These are phyloP conservation scores for Nicotiana tomentosiformis DNA, from an alignment of 257 asterid genomes.

Conservation along the genomic window DNA sequence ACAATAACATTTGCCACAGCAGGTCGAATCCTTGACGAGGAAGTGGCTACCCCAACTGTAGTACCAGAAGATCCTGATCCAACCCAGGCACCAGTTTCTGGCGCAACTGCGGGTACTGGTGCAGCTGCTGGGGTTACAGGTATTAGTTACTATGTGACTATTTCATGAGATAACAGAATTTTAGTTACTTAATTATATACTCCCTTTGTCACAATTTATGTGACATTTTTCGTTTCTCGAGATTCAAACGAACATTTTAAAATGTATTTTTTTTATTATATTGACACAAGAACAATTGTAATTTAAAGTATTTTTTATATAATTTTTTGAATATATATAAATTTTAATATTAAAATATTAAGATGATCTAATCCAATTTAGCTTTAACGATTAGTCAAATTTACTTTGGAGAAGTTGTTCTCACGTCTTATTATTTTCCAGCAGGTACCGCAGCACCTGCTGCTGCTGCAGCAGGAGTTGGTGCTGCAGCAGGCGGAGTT, in stretches of 20 bases:
- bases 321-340: too few species aligned
- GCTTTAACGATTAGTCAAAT: too few species aligned
- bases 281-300: too few species aligned
- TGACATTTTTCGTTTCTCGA: too few species aligned
- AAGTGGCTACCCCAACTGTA: conserved; percentile 14
- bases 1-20: conserved; percentile 17
- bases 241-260: too few species aligned
- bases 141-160: not conserved
- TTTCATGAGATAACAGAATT: not conserved
- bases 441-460: conserved; percentile 7
- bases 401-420: not conserved
- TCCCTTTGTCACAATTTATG: too few species aligned
- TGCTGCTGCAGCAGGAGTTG: not conserved
- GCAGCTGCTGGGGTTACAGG: not conserved
- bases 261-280: too few species aligned
- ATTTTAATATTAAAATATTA: too few species aligned
- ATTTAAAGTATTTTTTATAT: too few species aligned
- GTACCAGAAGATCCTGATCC: conserved; percentile 13
- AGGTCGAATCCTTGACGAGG: conserved; percentile 33
- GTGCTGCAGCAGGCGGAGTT: not conserved
- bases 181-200: not conserved
- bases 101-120: not conserved
- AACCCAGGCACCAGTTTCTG: conserved; percentile 10
- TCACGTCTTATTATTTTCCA: not conserved
- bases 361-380: too few species aligned